Conservation (phyloP, 2,329 filamentous ascomycete species). For the Amauroascus verrucosus region DNA sequence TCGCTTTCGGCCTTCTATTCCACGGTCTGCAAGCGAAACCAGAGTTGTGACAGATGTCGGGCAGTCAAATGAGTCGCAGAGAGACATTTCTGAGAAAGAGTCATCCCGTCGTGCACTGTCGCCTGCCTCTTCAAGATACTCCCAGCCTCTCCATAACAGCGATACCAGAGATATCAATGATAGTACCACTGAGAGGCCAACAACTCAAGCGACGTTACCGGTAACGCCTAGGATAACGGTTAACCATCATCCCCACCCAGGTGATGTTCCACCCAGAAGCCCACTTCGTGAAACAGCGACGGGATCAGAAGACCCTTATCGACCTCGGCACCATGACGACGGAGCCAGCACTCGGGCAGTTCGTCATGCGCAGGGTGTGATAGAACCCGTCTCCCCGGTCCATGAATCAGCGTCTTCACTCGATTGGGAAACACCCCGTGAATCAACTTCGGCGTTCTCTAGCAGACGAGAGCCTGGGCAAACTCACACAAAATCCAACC, state of each 20-base stretch:
- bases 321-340: background rate
- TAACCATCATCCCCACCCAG: background rate
- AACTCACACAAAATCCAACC: background rate
- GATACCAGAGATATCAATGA: background rate
- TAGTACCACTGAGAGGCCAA: background rate
- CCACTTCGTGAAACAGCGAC: background rate
- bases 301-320: background rate
- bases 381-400: background rate
- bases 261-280: background rate
- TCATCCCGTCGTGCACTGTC: background rate
- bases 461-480: background rate
- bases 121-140: constrained; percentile 3
- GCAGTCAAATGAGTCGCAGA: constrained; percentile 17
- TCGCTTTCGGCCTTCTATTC: constrained; percentile 1
- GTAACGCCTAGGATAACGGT: background rate
- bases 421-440: constrained; percentile 10
- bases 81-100: constrained; percentile 1
- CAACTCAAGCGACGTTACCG: background rate
- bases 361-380: constrained; percentile 9
- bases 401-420: background rate
- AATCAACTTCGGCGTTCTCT: constrained; percentile 4
- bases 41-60: constrained; percentile 20
- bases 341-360: constrained; percentile 10
- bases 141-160: background rate
- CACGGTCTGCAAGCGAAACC: constrained; percentile 9